Conservation (phyloP, 345 rosid species). For the Citrus australasica region DNA sequence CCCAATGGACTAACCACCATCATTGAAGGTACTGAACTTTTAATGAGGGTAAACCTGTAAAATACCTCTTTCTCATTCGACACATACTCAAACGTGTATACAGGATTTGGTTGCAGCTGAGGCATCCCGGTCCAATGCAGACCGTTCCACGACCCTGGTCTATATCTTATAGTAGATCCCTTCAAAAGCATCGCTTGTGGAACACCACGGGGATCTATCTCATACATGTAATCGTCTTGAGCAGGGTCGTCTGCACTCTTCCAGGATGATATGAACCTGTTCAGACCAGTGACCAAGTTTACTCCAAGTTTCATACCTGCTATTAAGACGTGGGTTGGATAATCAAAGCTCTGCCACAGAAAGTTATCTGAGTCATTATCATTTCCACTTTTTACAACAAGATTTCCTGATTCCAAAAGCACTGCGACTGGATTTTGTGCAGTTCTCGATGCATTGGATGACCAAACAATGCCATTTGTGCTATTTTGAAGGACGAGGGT, state of each 20-base stretch:
- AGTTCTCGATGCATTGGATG: conserved; percentile 24
- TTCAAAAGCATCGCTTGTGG: conserved; percentile 34
- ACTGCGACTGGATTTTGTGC: conserved; percentile 31
- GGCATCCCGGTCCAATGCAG: conserved; percentile 20
- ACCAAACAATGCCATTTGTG: conserved; percentile 25
- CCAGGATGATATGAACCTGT: conserved; percentile 42
- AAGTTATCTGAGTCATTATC: neutral
- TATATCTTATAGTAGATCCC: conserved; percentile 2
- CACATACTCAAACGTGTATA: neutral
- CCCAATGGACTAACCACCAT: neutral
- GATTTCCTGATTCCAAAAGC: conserved; percentile 48
- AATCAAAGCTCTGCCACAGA: conserved; percentile 64
- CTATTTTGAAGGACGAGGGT: conserved; percentile 19
- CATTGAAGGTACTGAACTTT: neutral
- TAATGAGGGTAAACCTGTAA: neutral
- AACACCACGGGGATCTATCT: conserved; percentile 28
- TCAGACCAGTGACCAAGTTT: conserved; percentile 26
- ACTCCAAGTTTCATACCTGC: conserved; percentile 51
- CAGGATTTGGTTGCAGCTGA: neutral
- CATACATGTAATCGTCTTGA: conserved; percentile 25
- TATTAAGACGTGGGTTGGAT: conserved; percentile 37
- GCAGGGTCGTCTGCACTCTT: conserved; percentile 39
- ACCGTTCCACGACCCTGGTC: conserved; percentile 53
- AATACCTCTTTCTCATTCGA: neutral
- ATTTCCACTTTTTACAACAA: conserved; percentile 29